Percentiles rank a stretch among this genome's conserved stretches.
phyloP scores from a whole-genome alignment of 2,329 filamentous ascomycete genomes.

The Aspergillus chevalieri region DNA sequence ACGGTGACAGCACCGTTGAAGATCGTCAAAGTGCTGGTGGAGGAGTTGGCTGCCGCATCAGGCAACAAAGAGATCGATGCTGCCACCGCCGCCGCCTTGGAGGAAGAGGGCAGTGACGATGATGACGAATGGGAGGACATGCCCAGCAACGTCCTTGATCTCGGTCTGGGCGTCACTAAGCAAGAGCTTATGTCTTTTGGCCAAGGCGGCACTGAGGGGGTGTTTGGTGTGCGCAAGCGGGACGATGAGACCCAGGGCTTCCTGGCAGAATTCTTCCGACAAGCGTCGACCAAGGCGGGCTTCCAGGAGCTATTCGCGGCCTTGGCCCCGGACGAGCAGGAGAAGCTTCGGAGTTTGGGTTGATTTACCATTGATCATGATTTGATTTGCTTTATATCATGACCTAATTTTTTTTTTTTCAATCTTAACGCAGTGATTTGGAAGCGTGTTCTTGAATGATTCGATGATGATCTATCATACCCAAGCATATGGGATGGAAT shows the following conservation, averaged over 20 bases:
- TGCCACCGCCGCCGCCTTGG: constrained; percentile 54
- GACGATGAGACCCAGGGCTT: constrained; percentile 90
- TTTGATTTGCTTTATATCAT: neutral
- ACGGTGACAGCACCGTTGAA: constrained; percentile 83
- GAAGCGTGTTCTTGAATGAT: neutral
- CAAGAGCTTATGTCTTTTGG: constrained; percentile 74
- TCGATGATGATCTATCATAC: neutral
- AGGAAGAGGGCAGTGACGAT: constrained; percentile 57
- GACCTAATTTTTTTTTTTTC: neutral
- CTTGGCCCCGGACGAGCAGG: constrained; percentile 49
- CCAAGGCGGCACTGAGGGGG: constrained; percentile 45
- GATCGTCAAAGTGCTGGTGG: constrained; percentile 90
- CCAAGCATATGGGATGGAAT: neutral
- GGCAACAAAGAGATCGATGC: constrained; percentile 51
- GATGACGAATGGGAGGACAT: constrained; percentile 89
- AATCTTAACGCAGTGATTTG: neutral
- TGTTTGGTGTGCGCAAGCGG: constrained; percentile 53
- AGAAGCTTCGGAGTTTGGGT: constrained; percentile 31
- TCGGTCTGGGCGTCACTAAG: constrained; percentile 63
- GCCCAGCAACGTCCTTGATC: constrained; percentile 65
- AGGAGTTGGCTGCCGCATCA: constrained; percentile 78
- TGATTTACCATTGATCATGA: constrained; percentile 3
- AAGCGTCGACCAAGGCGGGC: constrained; percentile 46
- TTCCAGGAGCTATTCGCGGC: constrained; percentile 52
- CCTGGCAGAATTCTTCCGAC: constrained; percentile 71